Conservation (phyloP, 495 filamentous ascomycete species). For the Halenospora varia region DNA sequence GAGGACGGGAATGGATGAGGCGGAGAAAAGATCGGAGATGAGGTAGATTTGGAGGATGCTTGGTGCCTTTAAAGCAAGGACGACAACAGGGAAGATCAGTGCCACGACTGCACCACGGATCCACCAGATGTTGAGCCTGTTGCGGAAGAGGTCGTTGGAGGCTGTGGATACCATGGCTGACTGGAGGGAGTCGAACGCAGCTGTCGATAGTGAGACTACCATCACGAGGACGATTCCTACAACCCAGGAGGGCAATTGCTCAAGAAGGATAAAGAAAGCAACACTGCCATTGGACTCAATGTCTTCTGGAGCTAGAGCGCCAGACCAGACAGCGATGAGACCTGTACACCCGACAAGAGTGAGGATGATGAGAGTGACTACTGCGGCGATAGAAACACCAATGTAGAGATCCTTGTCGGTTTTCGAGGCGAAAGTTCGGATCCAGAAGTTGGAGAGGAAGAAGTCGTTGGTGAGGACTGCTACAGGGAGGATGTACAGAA, state of each 20-base stretch:
- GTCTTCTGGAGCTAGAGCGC: constrained; percentile 50
- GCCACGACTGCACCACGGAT: constrained; percentile 61
- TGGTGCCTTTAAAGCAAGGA: constrained; percentile 66
- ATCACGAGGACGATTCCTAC: constrained; percentile 73
- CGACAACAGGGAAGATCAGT: constrained; percentile 64
- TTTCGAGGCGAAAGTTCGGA: constrained; percentile 74
- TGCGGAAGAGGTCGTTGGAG: constrained; percentile 76
- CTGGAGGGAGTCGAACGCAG: constrained; percentile 71
- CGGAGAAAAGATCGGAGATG: constrained; percentile 69
- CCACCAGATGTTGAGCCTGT: constrained; percentile 64
- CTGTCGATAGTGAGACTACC: constrained; percentile 66
- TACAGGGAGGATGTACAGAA: constrained; percentile 71
- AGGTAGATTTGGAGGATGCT: constrained; percentile 72
- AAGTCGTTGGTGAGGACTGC: constrained; percentile 75
- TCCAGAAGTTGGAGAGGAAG: constrained; percentile 75
- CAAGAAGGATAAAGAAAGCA: constrained; percentile 68
- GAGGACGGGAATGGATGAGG: constrained; percentile 64
- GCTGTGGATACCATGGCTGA: constrained; percentile 72
- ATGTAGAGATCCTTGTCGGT: constrained; percentile 72
- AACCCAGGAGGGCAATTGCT: constrained; percentile 66
- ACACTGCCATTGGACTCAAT: constrained; percentile 57
- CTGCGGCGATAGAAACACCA: constrained; percentile 59
- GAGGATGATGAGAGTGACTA: constrained; percentile 57
- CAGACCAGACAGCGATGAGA: constrained; percentile 70
- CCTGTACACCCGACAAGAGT: constrained; percentile 64